These are phyloP conservation scores for Paramecium octaurelia DNA, from an alignment of 73 alveolate species.

Conservation along the genomic window DNA sequence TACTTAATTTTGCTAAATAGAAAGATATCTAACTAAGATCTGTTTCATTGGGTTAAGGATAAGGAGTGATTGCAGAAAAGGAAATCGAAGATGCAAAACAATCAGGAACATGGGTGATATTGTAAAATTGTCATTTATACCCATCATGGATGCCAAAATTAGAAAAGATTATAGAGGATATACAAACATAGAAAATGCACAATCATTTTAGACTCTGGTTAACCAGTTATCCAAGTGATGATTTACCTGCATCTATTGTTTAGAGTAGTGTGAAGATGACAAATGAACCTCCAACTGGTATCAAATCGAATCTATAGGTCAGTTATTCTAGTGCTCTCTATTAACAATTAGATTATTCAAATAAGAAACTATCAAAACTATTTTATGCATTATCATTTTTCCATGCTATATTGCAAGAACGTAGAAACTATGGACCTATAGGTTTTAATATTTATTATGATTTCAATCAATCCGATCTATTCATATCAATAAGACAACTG, in stretches of 20 bases:
- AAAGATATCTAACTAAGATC: conserved; percentile 86
- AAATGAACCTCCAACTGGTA: conserved; percentile 99
- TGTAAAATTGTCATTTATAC: background rate
- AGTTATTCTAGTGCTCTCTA: conserved; percentile 87
- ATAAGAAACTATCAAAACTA: conserved; percentile 81
- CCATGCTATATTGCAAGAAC: conserved; percentile 97
- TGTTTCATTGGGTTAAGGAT: conserved; percentile 96
- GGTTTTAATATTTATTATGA: conserved; percentile 99
- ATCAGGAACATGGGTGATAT: background rate
- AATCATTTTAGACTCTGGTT: conserved; percentile 93
- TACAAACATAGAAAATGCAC: background rate
- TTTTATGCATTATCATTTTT: conserved; percentile 95
- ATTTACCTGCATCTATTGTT: conserved; percentile 94
- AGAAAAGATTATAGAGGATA: conserved; percentile 69
- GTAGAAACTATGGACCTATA: conserved; percentile 99
- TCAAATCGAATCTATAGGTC: conserved; percentile 92
- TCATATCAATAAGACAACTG: conserved; percentile 80
- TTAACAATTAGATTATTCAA: conserved; percentile 85
- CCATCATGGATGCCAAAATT: conserved; percentile 61
- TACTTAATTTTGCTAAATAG: conserved; percentile 89
- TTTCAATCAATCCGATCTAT: conserved; percentile 90
- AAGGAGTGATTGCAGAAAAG: conserved; percentile 97
- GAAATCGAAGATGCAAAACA: conserved; percentile 88
- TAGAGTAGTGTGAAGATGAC: conserved; percentile 98
- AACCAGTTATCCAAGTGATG: conserved; percentile 95